Evolutionary conservation across 2,329 filamentous ascomycete species (phyloP).

Genomic region (Paraconiothyrium sp.): DNA sequence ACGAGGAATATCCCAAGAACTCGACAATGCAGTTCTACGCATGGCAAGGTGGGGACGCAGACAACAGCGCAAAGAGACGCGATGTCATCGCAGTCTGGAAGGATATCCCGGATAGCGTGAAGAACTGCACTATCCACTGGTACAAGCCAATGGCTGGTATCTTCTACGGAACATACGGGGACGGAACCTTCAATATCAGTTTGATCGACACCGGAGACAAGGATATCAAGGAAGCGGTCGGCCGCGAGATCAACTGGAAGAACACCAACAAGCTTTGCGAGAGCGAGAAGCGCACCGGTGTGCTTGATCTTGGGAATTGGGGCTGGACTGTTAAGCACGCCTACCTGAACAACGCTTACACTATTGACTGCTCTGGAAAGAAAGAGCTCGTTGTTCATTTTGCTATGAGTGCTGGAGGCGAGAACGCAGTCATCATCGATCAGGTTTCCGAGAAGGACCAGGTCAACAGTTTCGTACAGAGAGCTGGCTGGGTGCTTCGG

Average conservation of each 20-base stretch:
- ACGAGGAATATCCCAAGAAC: slow-evolving; percentile 3
- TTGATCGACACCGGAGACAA: slow-evolving; percentile 8
- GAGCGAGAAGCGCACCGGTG: not conserved
- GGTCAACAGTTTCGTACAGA: slow-evolving; percentile 3
- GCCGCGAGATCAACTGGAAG: slow-evolving; percentile 8
- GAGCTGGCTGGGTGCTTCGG: slow-evolving; percentile 10
- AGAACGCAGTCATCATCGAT: not conserved
- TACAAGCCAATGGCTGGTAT: slow-evolving; percentile 5
- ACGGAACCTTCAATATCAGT: slow-evolving; percentile 10
- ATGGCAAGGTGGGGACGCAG: not conserved
- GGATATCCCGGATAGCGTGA: slow-evolving; percentile 3
- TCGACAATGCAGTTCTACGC: not conserved
- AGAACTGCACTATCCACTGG: slow-evolving; percentile 1
- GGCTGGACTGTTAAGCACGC: not conserved
- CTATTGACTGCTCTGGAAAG: not conserved
- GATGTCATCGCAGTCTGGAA: slow-evolving; percentile 7
- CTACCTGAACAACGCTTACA: not conserved
- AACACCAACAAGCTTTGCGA: not conserved
- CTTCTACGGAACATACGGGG: slow-evolving; percentile 8
- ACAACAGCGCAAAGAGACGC: not conserved
- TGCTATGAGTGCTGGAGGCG: not conserved
- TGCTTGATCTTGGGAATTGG: slow-evolving; percentile 12
- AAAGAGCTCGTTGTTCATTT: slow-evolving; percentile 11
- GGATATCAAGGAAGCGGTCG: slow-evolving; percentile 7
- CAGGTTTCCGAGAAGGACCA: not conserved